These are phyloP conservation scores for Lagerstroemia speciosa DNA, from an alignment of 345 rosid species.

Conservation along the genomic window DNA sequence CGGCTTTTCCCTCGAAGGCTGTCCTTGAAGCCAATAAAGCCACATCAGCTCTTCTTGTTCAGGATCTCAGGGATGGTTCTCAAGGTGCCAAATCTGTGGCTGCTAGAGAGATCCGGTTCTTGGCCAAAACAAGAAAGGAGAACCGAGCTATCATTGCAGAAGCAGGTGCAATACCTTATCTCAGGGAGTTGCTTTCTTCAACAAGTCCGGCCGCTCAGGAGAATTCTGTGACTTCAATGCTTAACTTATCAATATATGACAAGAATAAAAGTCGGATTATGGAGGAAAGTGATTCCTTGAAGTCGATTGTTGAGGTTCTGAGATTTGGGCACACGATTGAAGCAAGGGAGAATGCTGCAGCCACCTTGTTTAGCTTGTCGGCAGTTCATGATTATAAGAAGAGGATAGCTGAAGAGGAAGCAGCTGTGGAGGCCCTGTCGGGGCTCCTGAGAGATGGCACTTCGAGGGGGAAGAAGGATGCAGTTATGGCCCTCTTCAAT, in stretches of 20 bases:
- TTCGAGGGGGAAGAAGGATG: constrained; percentile 86
- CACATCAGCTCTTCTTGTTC: constrained; percentile 57
- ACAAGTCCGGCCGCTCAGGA: constrained; percentile 59
- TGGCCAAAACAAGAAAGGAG: constrained; percentile 85
- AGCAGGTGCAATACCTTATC: constrained; percentile 83
- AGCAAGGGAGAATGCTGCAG: constrained; percentile 92
- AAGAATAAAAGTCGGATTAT: constrained; percentile 76
- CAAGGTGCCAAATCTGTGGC: constrained; percentile 58
- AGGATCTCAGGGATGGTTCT: constrained; percentile 56
- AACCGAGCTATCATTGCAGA: constrained; percentile 80
- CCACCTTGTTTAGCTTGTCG: constrained; percentile 84
- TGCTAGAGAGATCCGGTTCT: constrained; percentile 68
- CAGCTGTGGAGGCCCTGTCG: constrained; percentile 70
- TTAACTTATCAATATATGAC: constrained; percentile 76
- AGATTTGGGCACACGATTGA: constrained; percentile 66
- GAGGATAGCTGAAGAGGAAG: constrained; percentile 57
- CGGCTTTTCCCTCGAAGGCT: constrained; percentile 61
- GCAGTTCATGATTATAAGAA: constrained; percentile 89
- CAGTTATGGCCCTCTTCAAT: constrained; percentile 82
- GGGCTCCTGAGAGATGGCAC: constrained; percentile 63
- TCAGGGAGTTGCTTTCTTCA: constrained; percentile 51
- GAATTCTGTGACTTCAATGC: constrained; percentile 87
- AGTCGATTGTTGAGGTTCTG: constrained; percentile 60
- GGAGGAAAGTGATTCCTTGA: constrained; percentile 72
- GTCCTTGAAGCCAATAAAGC: constrained; percentile 79